Base-by-base conservation (phyloP, 1,284 basidiomycete genomes). In the Cryptococcus jaspeensis region DNA sequence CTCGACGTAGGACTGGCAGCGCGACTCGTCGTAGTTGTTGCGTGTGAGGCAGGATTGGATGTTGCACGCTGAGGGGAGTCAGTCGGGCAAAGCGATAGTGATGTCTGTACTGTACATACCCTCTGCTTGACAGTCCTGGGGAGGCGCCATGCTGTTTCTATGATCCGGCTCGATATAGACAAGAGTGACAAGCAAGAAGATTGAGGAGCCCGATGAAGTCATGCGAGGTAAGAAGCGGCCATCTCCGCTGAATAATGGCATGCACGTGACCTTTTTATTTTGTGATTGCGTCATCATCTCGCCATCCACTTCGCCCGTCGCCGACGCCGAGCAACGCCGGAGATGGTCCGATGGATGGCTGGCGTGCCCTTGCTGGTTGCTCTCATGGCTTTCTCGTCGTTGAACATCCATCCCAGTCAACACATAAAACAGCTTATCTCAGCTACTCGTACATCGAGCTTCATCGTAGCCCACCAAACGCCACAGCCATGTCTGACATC, bases 31-130 rank as follows among this genome's bases (percentile, higher is more conserved):
- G 61, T 71, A 75, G 46, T 65, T 65, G 61, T 69, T 66, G 25
- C 58, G 56, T 9, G 57, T 45, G n/a, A 76, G 62, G 56, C 74
- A 76, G 35, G 59, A 53, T 52, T 76, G 74, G 56, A 76, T 76
- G 3, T 67, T 72, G 57, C 74, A 76, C 1, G 74, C 74, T 76
- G 50, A 5, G 13, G 28, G 28, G 28, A 32, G 28, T 32, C 28
- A 32, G 28, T 9, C 9, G 28, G 28, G 9, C 1, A 13, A 13
- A 23, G 35, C 37, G 35, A 22, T 39, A 8, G 16, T 41, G 20
- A 15, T 28, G 43, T 35, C 18, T 23, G 40, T 38, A 5, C 28
- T 3, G 40, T 9, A 46, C 53, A 47, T 23, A 71, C 69, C 69
- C 52, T 71, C 62, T 22, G 59, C 53, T 54, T 69, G 69, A 58